A percentile compares a stretch with the other conserved stretches of the same genome.
These are phyloP conservation scores for Aspergillus heteromorphus DNA, from an alignment of 495 filamentous ascomycete species.

Conservation along the genomic window DNA sequence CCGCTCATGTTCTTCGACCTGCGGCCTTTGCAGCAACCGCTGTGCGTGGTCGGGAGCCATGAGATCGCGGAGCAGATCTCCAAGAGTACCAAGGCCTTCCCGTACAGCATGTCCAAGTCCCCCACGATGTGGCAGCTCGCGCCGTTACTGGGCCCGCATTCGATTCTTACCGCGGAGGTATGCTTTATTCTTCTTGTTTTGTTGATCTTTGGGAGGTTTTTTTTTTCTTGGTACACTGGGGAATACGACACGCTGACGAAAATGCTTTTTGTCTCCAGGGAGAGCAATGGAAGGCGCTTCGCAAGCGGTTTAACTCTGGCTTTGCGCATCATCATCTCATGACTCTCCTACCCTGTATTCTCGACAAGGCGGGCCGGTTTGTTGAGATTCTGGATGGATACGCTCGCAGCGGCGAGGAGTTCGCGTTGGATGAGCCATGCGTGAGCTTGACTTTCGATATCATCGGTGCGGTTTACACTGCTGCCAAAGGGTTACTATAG, in stretches of 20 bases:
- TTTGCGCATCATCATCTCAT: constrained; percentile 34
- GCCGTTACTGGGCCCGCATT: constrained; percentile 30
- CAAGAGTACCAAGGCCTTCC: constrained; percentile 27
- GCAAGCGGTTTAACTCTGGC: constrained; percentile 34
- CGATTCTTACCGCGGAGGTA: constrained; percentile 30
- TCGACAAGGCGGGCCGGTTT: constrained; percentile 33
- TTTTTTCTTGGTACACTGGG: no score
- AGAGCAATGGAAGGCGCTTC: constrained; percentile 34
- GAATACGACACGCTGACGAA: neutral
- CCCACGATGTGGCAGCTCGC: constrained; percentile 24
- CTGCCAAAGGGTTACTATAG: neutral
- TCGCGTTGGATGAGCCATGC: constrained; percentile 14
- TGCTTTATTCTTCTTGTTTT: no score
- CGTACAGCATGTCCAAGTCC: constrained; percentile 40
- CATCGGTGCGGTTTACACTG: constrained; percentile 21
- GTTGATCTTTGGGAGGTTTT: no score
- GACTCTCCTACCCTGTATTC: constrained; percentile 27
- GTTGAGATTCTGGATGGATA: constrained; percentile 21
- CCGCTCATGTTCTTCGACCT: constrained; percentile 23
- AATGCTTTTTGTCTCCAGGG: neutral
- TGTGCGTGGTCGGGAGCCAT: constrained; percentile 14
- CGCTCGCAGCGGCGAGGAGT: constrained; percentile 16
- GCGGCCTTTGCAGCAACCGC: constrained; percentile 24
- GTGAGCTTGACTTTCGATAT: constrained; percentile 17
- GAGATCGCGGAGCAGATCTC: constrained; percentile 27